phyloP scores from a whole-genome alignment of 2,329 filamentous ascomycete genomes.

The Penicillium fuscoglaucum region DNA sequence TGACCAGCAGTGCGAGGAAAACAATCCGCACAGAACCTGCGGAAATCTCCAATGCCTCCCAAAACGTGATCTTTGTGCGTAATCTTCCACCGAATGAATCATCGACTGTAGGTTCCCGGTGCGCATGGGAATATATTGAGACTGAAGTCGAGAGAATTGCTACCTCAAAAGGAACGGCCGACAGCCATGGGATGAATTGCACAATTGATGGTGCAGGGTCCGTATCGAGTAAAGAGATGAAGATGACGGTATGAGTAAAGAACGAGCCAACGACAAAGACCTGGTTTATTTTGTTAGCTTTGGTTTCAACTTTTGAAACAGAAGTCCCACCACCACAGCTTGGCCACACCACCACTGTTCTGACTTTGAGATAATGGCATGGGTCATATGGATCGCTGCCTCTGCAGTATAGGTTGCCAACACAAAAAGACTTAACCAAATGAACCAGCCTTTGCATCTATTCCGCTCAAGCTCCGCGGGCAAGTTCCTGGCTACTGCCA shows the following conservation, averaged over 20 bases:
- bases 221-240: constrained; percentile 84
- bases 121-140: constrained; percentile 65
- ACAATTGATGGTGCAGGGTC: constrained; percentile 75
- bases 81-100: constrained; percentile 47
- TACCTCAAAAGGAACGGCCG: constrained; percentile 71
- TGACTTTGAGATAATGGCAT: constrained; percentile 66
- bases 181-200: constrained; percentile 76
- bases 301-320: not conserved
- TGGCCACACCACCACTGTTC: constrained; percentile 81
- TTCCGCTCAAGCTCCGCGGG: not conserved
- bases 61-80: constrained; percentile 22
- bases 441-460: constrained; percentile 65
- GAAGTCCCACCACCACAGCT: constrained; percentile 65
- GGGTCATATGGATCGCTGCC: constrained; percentile 69
- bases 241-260: constrained; percentile 81
- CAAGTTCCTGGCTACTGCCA: not conserved
- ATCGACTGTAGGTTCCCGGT: constrained; percentile 61
- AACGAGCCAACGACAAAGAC: constrained; percentile 82
- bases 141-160: constrained; percentile 69
- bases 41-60: not conserved
- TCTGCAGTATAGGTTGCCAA: constrained; percentile 75
- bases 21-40: constrained; percentile 68
- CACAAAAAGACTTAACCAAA: constrained; percentile 69
- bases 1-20: constrained; percentile 60
- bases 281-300: constrained; percentile 48